These are phyloP conservation scores for Xylaria sp. DNA, from an alignment of 2,329 filamentous ascomycete genomes.

Conservation along the genomic window DNA sequence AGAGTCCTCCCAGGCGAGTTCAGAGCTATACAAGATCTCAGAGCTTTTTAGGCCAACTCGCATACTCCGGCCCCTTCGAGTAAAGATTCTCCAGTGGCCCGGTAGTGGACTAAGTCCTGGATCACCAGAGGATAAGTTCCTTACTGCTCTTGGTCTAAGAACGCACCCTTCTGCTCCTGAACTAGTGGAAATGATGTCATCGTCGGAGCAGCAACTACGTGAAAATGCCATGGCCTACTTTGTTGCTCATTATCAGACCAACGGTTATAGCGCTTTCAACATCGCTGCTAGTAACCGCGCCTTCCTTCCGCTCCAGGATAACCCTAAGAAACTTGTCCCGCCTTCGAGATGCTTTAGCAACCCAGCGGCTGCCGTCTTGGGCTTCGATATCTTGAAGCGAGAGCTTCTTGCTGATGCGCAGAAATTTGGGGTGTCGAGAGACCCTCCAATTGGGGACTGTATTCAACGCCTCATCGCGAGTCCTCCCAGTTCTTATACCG, in stretches of 20 bases:
- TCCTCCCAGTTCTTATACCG: conserved; percentile 74
- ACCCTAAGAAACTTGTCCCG: conserved; percentile 71
- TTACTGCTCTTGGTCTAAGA: conserved; percentile 78
- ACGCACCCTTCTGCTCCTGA: conserved; percentile 77
- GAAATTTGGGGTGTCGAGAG: conserved; percentile 85
- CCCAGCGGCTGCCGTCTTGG: conserved; percentile 77
- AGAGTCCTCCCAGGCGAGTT: conserved; percentile 63
- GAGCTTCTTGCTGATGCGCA: conserved; percentile 82
- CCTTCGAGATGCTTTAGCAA: conserved; percentile 88
- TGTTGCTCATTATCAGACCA: conserved; percentile 79
- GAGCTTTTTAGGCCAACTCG: conserved; percentile 86
- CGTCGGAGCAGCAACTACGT: conserved; percentile 67
- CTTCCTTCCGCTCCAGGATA: conserved; percentile 79
- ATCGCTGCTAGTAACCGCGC: conserved; percentile 64
- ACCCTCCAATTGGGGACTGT: conserved; percentile 83
- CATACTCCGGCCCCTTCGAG: conserved; percentile 72
- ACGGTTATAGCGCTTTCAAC: conserved; percentile 77
- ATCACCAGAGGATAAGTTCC: conserved; percentile 79
- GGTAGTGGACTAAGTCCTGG: conserved; percentile 72
- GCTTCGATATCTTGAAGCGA: conserved; percentile 79
- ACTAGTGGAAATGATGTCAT: conserved; percentile 81
- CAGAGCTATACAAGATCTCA: conserved; percentile 74
- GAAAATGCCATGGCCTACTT: conserved; percentile 83
- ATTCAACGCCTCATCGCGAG: conserved; percentile 76
- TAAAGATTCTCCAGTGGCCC: conserved; percentile 87